phyloP scores from a whole-genome alignment of 148 eudicot genomes.

The Vaccinium darrowii region DNA sequence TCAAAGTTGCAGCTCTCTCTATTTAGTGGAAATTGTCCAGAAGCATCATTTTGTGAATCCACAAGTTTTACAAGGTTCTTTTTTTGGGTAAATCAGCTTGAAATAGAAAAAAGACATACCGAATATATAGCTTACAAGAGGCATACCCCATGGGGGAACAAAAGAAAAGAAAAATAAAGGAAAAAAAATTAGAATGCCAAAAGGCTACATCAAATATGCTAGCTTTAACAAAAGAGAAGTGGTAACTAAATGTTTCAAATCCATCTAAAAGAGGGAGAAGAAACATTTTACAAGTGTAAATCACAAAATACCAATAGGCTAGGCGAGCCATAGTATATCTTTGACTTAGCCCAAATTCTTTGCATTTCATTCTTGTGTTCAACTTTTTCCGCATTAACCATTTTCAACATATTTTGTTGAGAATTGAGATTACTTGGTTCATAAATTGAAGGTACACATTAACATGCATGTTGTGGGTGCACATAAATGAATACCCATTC shows the following conservation, averaged over 20 bases:
- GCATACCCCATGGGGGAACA: too few species aligned
- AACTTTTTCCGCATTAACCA: background rate
- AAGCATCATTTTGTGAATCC: background rate
- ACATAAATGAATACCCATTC: background rate
- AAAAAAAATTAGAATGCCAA: too few species aligned
- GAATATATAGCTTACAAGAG: too few species aligned
- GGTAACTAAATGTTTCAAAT: too few species aligned
- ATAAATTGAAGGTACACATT: background rate
- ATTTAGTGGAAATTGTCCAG: background rate
- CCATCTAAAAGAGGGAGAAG: too few species aligned
- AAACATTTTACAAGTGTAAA: too few species aligned
- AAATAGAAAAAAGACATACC: too few species aligned
- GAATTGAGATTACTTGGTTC: background rate
- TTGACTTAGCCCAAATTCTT: background rate
- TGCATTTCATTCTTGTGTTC: background rate
- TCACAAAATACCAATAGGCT: too few species aligned
- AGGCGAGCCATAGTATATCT: background rate
- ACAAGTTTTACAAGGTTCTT: background rate
- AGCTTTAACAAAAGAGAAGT: too few species aligned
- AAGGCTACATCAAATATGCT: too few species aligned
- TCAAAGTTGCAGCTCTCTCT: background rate
- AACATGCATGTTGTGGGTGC: background rate
- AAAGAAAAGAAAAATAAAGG: too few species aligned
- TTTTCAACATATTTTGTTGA: background rate
- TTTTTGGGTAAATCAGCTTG: too few species aligned